Base-by-base conservation (phyloP, 1,139 yeast genomes). In the Taphrina confusa region DNA sequence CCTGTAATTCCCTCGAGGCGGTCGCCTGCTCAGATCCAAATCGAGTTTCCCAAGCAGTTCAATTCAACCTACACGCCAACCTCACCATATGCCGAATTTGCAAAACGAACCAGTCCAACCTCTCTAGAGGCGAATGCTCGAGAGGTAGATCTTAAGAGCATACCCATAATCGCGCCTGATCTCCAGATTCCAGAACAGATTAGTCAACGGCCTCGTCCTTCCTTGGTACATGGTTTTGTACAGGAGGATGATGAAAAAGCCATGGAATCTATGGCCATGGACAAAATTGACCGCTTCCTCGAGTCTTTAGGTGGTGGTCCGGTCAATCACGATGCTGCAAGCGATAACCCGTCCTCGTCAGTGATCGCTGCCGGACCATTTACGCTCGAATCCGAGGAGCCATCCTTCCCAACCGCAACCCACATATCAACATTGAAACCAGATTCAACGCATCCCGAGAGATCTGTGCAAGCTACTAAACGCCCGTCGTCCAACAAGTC, bases 191-290 rank as follows among this genome's bases (percentile, higher is more conserved):
- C 31, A 23, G 25, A n/a, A 31, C 30, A 11, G 30, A 27, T 14
- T 46, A 44, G 27, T 31, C 36, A 12, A 22, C 49, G 34, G 20
- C 6, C 58, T 23, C 39, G 40, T 18, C 34, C 44, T 18, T 23
- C 49, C 20, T 14, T 42, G 27, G 33, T 22, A 30, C 16, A 54
- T 27, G 58, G 51, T 1, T 54, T 54, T 18, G 51, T 42, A 20
- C 51, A 54, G 34, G 58, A 36, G 22, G 51, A 54, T 36, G 58
- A 54, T 16, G 51, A 54, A 25, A 22, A 42, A 36, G 31, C 50
- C 8, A 33, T 33, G 44, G 40, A 34, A 18, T 9, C 28, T 23
- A 54, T 54, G 31, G 51, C 51, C 31, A 54, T 33, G 33, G 49
- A 46, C 51, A 42, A 54, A 28, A 54, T 54, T 27, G 58, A 54